Conservation (phyloP, 306 rosid genomes). For the Malus sylvestris region DNA sequence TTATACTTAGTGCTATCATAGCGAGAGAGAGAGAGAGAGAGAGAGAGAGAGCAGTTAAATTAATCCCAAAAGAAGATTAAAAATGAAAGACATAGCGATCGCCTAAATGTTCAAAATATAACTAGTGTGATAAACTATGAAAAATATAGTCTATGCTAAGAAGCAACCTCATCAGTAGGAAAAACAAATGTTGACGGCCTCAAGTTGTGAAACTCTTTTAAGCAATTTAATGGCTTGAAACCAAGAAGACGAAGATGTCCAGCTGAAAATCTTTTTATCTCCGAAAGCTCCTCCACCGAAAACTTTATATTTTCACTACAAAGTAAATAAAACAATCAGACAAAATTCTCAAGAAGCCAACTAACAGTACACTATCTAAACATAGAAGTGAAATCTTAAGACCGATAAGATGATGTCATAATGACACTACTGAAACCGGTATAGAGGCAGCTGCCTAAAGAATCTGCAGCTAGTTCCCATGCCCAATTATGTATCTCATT, state of each 20-base stretch:
- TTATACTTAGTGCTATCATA: background rate
- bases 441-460: background rate
- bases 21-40: background rate
- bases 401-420: background rate
- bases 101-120: background rate
- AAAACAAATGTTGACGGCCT: conserved; percentile 83
- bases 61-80: background rate
- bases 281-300: conserved; percentile 68
- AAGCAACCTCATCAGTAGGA: conserved; percentile 73
- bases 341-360: conserved; percentile 16
- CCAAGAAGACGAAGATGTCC: conserved; percentile 80
- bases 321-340: conserved; percentile 15
- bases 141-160: background rate
- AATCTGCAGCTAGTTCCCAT: background rate
- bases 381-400: background rate
- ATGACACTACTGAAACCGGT: background rate
- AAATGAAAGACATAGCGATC: background rate
- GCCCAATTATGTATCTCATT: background rate
- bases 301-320: conserved; percentile 63
- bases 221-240: conserved; percentile 83
- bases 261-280: conserved; percentile 56
- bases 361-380: background rate
- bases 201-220: conserved; percentile 87
- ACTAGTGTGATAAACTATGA: background rate
- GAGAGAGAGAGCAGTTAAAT: background rate